Evolutionary conservation across 495 filamentous ascomycete species (phyloP), one percentile per base, ranked within the genome.

Genomic region (Aspergillus cristatus): DNA sequence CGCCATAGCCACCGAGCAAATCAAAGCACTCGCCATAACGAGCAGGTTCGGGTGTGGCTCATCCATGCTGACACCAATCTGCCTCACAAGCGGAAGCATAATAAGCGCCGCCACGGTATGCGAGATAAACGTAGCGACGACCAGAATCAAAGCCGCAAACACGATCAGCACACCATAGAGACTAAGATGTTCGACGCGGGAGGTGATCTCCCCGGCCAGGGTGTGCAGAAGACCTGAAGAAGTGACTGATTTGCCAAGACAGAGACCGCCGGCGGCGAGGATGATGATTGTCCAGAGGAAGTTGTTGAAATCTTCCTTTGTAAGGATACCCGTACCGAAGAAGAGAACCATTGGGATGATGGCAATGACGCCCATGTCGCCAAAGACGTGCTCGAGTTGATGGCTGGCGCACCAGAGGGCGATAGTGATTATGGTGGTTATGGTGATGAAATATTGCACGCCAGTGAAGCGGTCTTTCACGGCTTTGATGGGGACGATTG

Each of bases 201-300:
- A 60, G 2, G 82, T 89, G 53, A 99, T 95, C 5, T 54, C 55
- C 7, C 62, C 58, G 7, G 93, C 89, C 37, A 97, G 82, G 11
- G 86, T 88, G 50, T 94, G 82, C 37, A 99, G 71, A n/a, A 99
- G 67, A 0, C 91, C 91, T 0, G 88, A 95, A 7, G 82, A 87
- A 35, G 85, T 90, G 47, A 99, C 91, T 0, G 93, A 86, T 60
- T 94, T 96, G 28, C 91, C 91, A 1, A 99, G 79, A 3, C 88
- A 83, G 8, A 99, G 66, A 2, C 91, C 91, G 28, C 91, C 91
- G 12, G 93, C 91, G 0, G 91, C 91, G 14, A 99, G 79, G 50
- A 99, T 96, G 65, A 99, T 97, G 62, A 99, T 97, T 17, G 91
- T 99, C 91, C 91, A 99, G 22, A 96, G 81, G 63, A 99, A 99